A percentile compares a stretch with the other conserved stretches of the same genome.
Evolutionary conservation across 2,329 filamentous ascomycete species (phyloP).

Genomic region (Aspergillus aculeatus): DNA sequence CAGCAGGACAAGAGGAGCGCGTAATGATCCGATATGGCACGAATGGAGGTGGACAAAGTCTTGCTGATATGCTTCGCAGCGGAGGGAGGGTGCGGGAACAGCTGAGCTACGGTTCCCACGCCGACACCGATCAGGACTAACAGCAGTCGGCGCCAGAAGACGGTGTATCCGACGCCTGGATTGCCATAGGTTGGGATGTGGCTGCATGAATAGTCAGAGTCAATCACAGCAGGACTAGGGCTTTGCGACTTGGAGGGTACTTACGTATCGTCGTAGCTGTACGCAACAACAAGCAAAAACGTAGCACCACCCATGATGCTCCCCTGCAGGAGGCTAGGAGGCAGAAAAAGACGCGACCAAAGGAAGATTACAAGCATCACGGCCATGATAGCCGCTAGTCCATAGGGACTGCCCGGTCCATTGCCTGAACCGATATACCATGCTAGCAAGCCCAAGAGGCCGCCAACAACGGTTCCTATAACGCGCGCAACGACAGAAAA

Average conservation of each 20-base stretch:
- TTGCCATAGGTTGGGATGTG: constrained; percentile 48
- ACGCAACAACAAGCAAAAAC: constrained; percentile 47
- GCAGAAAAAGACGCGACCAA: constrained; percentile 37
- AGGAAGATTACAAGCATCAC: constrained; percentile 34
- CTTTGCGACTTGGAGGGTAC: constrained; percentile 19
- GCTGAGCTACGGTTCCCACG: constrained; percentile 46
- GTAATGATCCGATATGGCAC: constrained; percentile 50
- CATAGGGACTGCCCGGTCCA: constrained; percentile 52
- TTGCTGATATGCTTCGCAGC: constrained; percentile 48
- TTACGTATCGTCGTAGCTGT: constrained; percentile 49
- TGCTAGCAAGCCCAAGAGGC: constrained; percentile 47
- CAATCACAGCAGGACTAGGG: neutral
- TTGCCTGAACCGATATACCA: constrained; percentile 55
- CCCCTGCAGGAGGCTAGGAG: constrained; percentile 32
- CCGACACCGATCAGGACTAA: constrained; percentile 48
- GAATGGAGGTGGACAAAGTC: constrained; percentile 46
- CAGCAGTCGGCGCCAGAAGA: constrained; percentile 50
- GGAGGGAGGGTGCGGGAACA: constrained; percentile 50
- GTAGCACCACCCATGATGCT: constrained; percentile 46
- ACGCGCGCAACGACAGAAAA: constrained; percentile 46
- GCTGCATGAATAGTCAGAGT: constrained; percentile 11
- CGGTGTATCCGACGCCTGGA: constrained; percentile 48
- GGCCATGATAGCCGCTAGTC: constrained; percentile 46
- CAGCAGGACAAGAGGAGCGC: constrained; percentile 50
- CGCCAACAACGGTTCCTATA: constrained; percentile 49